Evolutionary conservation across 345 rosid species (phyloP), one percentile per base, ranked within the genome.

Genomic region (Corymbia maculata): DNA sequence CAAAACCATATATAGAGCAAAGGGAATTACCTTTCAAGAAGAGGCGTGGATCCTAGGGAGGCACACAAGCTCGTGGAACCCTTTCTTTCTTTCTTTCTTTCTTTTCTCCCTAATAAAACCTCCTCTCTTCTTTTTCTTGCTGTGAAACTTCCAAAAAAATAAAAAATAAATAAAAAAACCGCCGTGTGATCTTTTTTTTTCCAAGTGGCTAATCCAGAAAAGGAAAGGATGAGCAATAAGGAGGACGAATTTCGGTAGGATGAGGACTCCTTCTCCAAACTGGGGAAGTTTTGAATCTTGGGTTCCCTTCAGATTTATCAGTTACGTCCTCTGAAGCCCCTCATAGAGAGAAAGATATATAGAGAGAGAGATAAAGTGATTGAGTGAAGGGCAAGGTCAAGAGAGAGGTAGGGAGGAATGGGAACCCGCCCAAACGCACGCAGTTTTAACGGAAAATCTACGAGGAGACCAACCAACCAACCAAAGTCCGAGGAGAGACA

Each of bases 371-470:
- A 75, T 17, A 75, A 36, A 75, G 84, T 75, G 84, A 42, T 75
- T 75, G 84, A 42, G 84, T 75, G 84, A 75, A 42, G 84, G 82
- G 28, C 12, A 42, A 14, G 85, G 88, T 87, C 85, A 87, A 36
- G 19, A 13, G 3, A 51, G 24, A 11, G n/a, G 45, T 14, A 68
- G 59, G 88, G 75, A 75, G 84, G 49, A 36, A 36, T 36, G 42
- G 42, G 42, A 75, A 75, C 66, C 85, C 85, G 64, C 88, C 64
- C 80, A 68, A 87, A 30, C 51, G 89, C 89, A 80, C 86, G 75
- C 89, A n/a, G 89, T 88, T 88, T 88, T 84, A 88, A 88, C 89
- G 89, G 86, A 88, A 36, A 88, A 88, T 55, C 89, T 82, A 66
- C 42, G 86, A 24, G 42, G 52, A 21, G 88, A 51, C 84, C 84